Base-by-base conservation (phyloP, 2,329 filamentous ascomycete species). In the Lasiodiplodia citricola region DNA sequence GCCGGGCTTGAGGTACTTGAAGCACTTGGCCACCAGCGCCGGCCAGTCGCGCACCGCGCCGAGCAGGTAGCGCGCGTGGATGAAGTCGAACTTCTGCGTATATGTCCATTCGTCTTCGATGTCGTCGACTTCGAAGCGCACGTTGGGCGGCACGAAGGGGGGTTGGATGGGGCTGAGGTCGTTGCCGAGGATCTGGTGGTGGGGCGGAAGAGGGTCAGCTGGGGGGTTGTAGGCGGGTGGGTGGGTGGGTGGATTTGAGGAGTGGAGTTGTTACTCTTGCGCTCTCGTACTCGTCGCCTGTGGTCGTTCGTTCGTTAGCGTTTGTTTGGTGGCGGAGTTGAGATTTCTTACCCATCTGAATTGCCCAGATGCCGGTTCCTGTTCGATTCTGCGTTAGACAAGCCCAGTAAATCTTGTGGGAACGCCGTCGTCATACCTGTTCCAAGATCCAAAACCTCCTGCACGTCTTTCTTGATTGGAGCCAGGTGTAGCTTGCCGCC, bases 91-190 rank as follows among this genome's bases (percentile, higher is more conserved):
- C 41, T 68, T 72, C 1, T 72, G 56, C 23, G 70, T 72, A 64
- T 74, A 75, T 0, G 72, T 68, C 78, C 78, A 80, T 3, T 74
- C 72, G 3, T 74, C 71, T 14, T 75, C 74, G 74, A 84, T 73
- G 79, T 83, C 73, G 83, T 85, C 81, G 83, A 90, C 84, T 68
- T 84, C 80, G 71, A 85, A 85, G 31, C 75, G 73, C 69, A 79
- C 80, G 71, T 85, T 85, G 4, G 82, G 79, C 0, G 83, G 83
- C 0, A 84, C 80, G 78, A 81, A 82, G 80, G 79, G 62, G 82
- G 81, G 8, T 79, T 82, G 21, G 80, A 78, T 64, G 74, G 84
- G 83, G 1, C 80, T 83, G 57, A 85, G 80, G 71, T 85, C 83
- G 35, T 79, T 82, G 50, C 84, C 84, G 7, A 80, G 80, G 23